These are phyloP conservation scores for Fistulinella prunicolor DNA, from an alignment of 768 basidiomycete genomes.

Conservation along the genomic window DNA sequence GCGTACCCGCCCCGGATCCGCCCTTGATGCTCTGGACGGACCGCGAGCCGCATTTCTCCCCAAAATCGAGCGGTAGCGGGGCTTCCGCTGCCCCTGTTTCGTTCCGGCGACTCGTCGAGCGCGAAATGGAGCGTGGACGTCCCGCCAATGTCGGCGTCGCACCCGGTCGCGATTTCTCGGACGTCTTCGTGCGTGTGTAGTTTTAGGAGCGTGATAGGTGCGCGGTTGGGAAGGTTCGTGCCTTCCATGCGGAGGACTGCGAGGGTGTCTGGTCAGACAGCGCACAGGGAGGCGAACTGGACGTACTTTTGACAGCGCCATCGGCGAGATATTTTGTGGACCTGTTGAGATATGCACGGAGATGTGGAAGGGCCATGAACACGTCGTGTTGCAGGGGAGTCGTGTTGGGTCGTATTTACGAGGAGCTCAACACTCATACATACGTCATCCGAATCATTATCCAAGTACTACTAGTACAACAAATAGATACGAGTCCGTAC, in stretches of 20 bases:
- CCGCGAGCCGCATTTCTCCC: slow-evolving; percentile 73
- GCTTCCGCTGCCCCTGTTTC: slow-evolving; percentile 44
- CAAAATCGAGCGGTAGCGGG: slow-evolving; percentile 66
- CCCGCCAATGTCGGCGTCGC: slow-evolving; percentile 88
- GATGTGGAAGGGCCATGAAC: slow-evolving; percentile 27
- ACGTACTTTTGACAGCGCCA: slow-evolving; percentile 41
- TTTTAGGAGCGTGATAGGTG: slow-evolving; percentile 61
- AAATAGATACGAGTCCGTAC: too few relatives aligned
- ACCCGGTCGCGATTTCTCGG: slow-evolving; percentile 68
- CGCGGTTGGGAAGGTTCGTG: slow-evolving; percentile 57
- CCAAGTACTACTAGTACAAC: too few relatives aligned
- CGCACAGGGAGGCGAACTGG: slow-evolving; percentile 12
- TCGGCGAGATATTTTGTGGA: slow-evolving; percentile 39
- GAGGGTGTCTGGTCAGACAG: slow-evolving; percentile 14
- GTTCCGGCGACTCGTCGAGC: slow-evolving; percentile 52
- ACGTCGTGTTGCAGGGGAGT: too few relatives aligned
- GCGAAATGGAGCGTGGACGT: slow-evolving; percentile 75
- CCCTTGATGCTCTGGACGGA: slow-evolving; percentile 63
- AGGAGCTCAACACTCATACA: too few relatives aligned
- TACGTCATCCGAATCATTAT: too few relatives aligned
- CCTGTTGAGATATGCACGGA: slow-evolving; percentile 36
- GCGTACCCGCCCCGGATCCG: slow-evolving; percentile 84
- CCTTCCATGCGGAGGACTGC: slow-evolving; percentile 77
- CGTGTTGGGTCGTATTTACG: neutral
- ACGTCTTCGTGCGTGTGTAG: slow-evolving; percentile 62